Conservation (phyloP, 192 early-diverging fungal genomes). For the Coemansia sp. region DNA sequence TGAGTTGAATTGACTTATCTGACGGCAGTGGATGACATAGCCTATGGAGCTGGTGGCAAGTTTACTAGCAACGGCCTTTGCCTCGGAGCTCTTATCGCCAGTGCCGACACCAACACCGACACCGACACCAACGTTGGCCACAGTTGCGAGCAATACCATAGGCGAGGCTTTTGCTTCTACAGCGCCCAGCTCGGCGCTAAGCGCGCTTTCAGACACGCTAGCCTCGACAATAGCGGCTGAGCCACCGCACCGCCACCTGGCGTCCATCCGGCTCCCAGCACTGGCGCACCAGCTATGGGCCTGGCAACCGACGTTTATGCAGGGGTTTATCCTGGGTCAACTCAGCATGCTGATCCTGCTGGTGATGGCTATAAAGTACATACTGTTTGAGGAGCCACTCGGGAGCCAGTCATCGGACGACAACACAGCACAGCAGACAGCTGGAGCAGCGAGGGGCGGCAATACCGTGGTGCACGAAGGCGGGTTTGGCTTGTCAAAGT, state of each 20-base stretch:
- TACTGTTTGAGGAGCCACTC: slow-evolving; percentile 52
- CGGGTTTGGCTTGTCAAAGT: slow-evolving; percentile 49
- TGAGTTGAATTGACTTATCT: background rate
- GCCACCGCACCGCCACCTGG: background rate
- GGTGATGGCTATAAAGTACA: slow-evolving; percentile 50
- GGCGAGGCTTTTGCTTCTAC: background rate
- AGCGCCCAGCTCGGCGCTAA: background rate
- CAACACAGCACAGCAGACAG: background rate
- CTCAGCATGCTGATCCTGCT: slow-evolving; percentile 50
- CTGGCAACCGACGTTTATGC: slow-evolving; percentile 55
- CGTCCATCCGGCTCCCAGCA: background rate
- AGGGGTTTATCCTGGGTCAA: slow-evolving; percentile 54
- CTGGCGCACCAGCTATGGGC: slow-evolving; percentile 17
- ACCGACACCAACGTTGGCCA: background rate
- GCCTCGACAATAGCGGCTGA: background rate
- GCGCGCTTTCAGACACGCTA: background rate
- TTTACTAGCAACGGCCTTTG: background rate
- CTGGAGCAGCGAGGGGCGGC: background rate
- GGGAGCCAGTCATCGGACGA: slow-evolving; percentile 6
- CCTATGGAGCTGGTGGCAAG: slow-evolving; percentile 4
- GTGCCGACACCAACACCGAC: background rate
- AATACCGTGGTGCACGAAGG: slow-evolving; percentile 29
- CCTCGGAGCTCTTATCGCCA: background rate
- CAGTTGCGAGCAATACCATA: background rate
- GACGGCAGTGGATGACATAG: background rate